Evolutionary conservation across 495 filamentous ascomycete genomes (phyloP), one percentile per base, ranked within the genome.

Genomic region (Apodospora peruviana): DNA sequence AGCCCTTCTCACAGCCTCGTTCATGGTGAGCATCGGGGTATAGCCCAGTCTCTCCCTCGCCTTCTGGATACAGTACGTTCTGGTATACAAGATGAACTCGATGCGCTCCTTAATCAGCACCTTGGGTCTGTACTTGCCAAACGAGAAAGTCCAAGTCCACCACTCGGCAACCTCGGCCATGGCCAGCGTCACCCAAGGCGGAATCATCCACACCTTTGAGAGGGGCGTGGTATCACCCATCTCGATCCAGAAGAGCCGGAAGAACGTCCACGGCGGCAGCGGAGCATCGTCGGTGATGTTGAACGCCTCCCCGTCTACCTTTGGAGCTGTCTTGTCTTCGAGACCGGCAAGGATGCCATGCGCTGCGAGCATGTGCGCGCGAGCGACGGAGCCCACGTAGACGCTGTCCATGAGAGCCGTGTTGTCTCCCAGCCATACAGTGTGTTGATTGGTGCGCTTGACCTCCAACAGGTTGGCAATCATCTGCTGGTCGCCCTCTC

Each of bases 1-100:
- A 2, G 50, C 61, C 21, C 52, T 75, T 34, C 63, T 64, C 44
- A 62, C 68, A 25, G 42, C 53, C 23, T 63, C 57, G 45, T 69
- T 71, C 14, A 80, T 78, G 48, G 75, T 75, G 17, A 78, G 73
- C 55, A 62, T 79, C 27, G 80, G 81, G 44, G 67, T 64, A 5
- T 81, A 80, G 43, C 79, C 78, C 4, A 51, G 23, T 35, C 48
- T 38, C 48, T 51, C 43, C 11, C 43, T 16, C n/a, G 48, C 48
- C 37, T 51, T 51, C 22, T 17, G 10, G 36, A 51, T 51, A 14
- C 34, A 27, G 17, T 45, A 51, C 22, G 48, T 51, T 10, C 48
- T n/a, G 5, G 48, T 51, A 21, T 51, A 51, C 19, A 45, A 10
- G 34, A 51, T 19, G 43, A 50, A 50, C 47, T 50, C 47, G 17